These are phyloP conservation scores for Hirsutella rhossiliensis DNA, from an alignment of 2,329 filamentous ascomycete genomes.

Conservation along the genomic window DNA sequence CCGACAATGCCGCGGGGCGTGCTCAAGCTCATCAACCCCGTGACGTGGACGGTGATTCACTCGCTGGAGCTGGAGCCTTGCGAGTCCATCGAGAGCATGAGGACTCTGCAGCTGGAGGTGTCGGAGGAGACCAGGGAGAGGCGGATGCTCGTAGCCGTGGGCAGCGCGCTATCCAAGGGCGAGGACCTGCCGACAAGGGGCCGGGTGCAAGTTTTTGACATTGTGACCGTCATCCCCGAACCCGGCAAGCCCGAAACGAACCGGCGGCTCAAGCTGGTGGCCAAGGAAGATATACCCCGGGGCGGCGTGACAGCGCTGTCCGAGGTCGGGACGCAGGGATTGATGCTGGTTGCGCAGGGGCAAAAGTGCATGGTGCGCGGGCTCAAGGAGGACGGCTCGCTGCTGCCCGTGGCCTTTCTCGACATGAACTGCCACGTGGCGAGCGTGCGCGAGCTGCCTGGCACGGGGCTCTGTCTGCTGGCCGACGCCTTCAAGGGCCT, in stretches of 20 bases:
- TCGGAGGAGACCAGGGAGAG: constrained; percentile 86
- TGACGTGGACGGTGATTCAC: constrained; percentile 69
- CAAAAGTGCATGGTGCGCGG: constrained; percentile 97
- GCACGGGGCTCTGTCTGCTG: constrained; percentile 76
- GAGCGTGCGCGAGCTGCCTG: constrained; percentile 69
- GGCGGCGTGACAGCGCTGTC: constrained; percentile 83
- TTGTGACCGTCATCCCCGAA: constrained; percentile 84
- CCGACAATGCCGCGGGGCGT: constrained; percentile 61
- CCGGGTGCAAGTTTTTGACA: constrained; percentile 78
- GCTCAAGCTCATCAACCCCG: constrained; percentile 68
- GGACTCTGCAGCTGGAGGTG: constrained; percentile 74
- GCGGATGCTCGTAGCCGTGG: constrained; percentile 69
- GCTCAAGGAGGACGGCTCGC: constrained; percentile 84
- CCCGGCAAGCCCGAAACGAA: constrained; percentile 77
- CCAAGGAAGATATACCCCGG: constrained; percentile 81
- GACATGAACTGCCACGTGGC: constrained; percentile 94
- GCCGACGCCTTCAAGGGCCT: constrained; percentile 87
- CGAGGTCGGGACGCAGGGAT: constrained; percentile 75
- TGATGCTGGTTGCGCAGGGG: constrained; percentile 81
- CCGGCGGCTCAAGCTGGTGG: constrained; percentile 71
- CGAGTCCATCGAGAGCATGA: constrained; percentile 71
- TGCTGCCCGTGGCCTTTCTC: constrained; percentile 91
- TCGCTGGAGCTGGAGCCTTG: constrained; percentile 58
- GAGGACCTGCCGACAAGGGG: constrained; percentile 84
- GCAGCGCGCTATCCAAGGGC: constrained; percentile 74